Base-by-base conservation (phyloP, 305 asterid genomes). In the Petunia hybrid region DNA sequence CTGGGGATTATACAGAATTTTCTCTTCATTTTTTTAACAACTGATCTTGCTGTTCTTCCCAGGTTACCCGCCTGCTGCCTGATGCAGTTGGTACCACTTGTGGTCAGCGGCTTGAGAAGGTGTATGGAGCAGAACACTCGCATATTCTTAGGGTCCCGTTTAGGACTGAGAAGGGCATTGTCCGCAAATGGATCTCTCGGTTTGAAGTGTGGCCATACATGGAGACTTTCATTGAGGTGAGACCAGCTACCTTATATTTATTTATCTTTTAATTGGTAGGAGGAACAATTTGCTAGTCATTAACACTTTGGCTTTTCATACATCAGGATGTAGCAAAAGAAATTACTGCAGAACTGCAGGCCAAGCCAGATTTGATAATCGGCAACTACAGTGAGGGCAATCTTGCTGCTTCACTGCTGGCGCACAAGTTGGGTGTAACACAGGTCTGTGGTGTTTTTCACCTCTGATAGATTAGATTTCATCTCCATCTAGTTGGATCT, bases 141-240 rank as follows among this genome's bases (percentile, higher is more conserved):
- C 89, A 84, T 76, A 87, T 87, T 35, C 89, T 87, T 38, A 84
- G 90, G 35, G 89, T 87, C 59, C 90, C 90, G 6, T 87, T 87
- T 79, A 87, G 87, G 68, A 87, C 89, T 8, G 90, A 87, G 48
- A 85, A 84, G 76, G 90, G 89, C 12, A 78, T 87, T 0, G 74
- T 87, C 14, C 86, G 83, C 3, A 74, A 84, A 80, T 87, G 90
- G 89, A 87, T 87, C 82, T 87, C 90, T 13, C 85, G 90, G 2
- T 85, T 87, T 13, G 90, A 87, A 80, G 90, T 87, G 45, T 87
- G 90, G 90, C 89, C 90, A 57, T 87, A 87, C 83, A 85, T 87
- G 83, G 90, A 84, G 68, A 87, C 86, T 41, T 87, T 87, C 87
- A 85, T 87, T 22, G 90, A 87, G 86, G 90, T 85, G 7, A 71